phyloP scores from a whole-genome alignment of 805 yeast genomes.

The Cyberlindnera bimundalis region DNA sequence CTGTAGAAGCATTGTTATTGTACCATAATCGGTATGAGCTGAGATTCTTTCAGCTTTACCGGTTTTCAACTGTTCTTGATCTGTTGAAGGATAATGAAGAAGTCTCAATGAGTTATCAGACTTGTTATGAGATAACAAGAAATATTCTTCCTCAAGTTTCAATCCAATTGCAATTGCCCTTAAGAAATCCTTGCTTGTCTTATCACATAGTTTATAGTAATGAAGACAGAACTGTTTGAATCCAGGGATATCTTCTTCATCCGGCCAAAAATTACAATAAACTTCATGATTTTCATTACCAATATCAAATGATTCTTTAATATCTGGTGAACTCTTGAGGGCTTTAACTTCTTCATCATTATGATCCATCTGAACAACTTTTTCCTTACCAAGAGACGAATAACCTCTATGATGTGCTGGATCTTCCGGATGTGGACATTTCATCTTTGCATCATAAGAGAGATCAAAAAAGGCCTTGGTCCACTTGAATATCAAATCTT shows the following conservation, averaged over 20 bases:
- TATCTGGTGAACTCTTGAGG: conserved; percentile 23
- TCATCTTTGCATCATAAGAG: conserved; percentile 13
- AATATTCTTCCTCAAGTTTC: conserved; percentile 16
- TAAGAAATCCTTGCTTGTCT: conserved; percentile 14
- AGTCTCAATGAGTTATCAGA: conserved; percentile 5
- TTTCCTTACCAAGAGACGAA: conserved; percentile 26
- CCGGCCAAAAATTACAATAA: conserved; percentile 27
- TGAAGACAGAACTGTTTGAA: conserved; percentile 17
- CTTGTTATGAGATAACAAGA: conserved; percentile 12
- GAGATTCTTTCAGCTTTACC: conserved; percentile 9
- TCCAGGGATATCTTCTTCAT: conserved; percentile 22
- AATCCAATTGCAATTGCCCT: conserved; percentile 23
- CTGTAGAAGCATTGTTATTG: conserved; percentile 6
- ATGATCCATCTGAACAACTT: conserved; percentile 27
- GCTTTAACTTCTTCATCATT: conserved; percentile 14
- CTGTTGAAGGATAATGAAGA: conserved; percentile 4
- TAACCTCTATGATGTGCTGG: conserved; percentile 28
- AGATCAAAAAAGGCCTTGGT: conserved; percentile 17
- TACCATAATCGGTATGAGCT: conserved; percentile 10
- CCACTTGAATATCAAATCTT: conserved; percentile 21
- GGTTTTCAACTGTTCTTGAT: not conserved
- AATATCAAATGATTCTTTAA: conserved; percentile 26
- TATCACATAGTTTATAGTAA: conserved; percentile 15
- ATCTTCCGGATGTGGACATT: conserved; percentile 23
- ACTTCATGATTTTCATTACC: conserved; percentile 19